These are phyloP conservation scores for Trypanosoma boissoni DNA, from an alignment of 208 protist species.

Conservation along the genomic window DNA sequence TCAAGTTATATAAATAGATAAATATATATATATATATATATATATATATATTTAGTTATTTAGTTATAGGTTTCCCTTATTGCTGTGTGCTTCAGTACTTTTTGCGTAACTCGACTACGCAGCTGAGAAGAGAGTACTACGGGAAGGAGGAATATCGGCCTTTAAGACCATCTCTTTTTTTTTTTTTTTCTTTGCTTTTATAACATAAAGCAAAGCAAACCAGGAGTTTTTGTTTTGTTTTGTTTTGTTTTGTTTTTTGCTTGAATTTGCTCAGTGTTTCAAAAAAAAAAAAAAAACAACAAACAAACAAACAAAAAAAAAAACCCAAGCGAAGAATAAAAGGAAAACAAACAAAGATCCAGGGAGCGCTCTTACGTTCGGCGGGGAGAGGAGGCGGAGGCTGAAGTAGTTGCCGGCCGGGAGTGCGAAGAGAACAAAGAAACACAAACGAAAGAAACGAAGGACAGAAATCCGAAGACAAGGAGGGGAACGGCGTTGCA, in stretches of 20 bases:
- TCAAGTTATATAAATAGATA: neutral
- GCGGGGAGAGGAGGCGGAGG: too few relatives aligned
- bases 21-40: neutral
- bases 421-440: neutral
- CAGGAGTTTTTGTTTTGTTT: neutral
- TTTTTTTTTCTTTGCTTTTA: neutral
- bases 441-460: neutral
- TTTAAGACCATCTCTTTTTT: slow-evolving; percentile 6
- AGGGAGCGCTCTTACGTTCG: too few relatives aligned
- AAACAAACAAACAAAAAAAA: slow-evolving; percentile 19
- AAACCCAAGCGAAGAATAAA: slow-evolving; percentile 12
- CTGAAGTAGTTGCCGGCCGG: neutral
- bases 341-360: slow-evolving; percentile 26
- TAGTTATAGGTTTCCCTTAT: too few relatives aligned
- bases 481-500: neutral
- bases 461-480: neutral
- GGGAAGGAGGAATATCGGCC: too few relatives aligned
- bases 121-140: too few relatives aligned
- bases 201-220: too few relatives aligned
- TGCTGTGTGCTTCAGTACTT: too few relatives aligned
- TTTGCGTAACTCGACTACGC: too few relatives aligned
- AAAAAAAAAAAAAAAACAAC: slow-evolving; percentile 11
- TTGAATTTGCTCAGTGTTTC: too few relatives aligned
- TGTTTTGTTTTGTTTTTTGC: neutral
- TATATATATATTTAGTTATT: too few relatives aligned